Conservation (phyloP, 2,329 filamentous ascomycete genomes). For the Talaromyces sp. region DNA sequence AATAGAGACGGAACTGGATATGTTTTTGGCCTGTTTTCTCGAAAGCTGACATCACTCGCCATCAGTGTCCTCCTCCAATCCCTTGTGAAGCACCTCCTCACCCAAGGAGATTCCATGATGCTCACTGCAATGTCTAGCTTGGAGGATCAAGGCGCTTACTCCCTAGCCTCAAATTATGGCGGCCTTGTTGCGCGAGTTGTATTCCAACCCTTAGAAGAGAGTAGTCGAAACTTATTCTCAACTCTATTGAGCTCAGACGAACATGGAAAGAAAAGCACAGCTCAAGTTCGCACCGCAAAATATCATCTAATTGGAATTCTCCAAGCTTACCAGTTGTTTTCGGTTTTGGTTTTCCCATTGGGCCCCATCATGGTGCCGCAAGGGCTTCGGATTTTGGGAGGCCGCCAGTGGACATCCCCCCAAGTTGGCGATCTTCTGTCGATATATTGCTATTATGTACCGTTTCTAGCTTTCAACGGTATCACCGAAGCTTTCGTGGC, state of each 20-base stretch:
- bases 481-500: conserved; percentile 91
- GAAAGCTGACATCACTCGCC: conserved; percentile 70
- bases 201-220: conserved; percentile 95
- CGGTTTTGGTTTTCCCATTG: conserved; percentile 67
- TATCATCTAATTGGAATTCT: conserved; percentile 57
- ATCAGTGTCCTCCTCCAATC: conserved; percentile 86
- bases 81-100: conserved; percentile 87
- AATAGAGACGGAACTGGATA: conserved; percentile 42
- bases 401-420: conserved; percentile 72
- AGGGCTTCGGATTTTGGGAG: conserved; percentile 74
- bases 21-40: conserved; percentile 65
- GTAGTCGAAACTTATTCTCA: conserved; percentile 85
- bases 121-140: conserved; percentile 77
- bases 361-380: conserved; percentile 76
- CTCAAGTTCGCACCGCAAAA: conserved; percentile 32
- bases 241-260: conserved; percentile 63
- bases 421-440: conserved; percentile 75
- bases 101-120: conserved; percentile 90
- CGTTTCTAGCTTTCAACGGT: conserved; percentile 87
- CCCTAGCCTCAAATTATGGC: conserved; percentile 91
- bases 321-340: conserved; percentile 73
- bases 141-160: conserved; percentile 85
- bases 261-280: conserved; percentile 16
- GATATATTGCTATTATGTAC: conserved; percentile 89
- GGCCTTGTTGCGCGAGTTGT: conserved; percentile 84